Base-by-base conservation (phyloP, 1,284 basidiomycete genomes). In the Boletus sp. region DNA sequence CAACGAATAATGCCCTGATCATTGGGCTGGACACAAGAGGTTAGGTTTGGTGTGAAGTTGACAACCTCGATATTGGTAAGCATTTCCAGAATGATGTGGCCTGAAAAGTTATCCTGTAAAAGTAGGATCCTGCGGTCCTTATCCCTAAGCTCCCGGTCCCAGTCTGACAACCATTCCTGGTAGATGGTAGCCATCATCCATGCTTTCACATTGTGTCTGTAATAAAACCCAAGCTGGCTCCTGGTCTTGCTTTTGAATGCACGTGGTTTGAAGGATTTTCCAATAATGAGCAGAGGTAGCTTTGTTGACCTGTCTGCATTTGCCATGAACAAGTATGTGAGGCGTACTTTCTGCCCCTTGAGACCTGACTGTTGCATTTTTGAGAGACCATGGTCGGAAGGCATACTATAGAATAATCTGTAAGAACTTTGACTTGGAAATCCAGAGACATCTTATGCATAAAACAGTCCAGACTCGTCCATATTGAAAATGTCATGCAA, bases 261-360 rank as follows among this genome's bases (percentile, higher is more conserved):
- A 11, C 55, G 30, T 0, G 65, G 72, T 21, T 65, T 66, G 9
- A 55, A 40, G 23, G 61, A 62, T 48, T 68, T 68, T 8, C 72
- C 68, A 62, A 75, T 73, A 38, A 71, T 61, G 3, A 75, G 55
- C 9, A 56, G 64, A 0, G 56, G 53, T 3, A 64, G 27, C 48
- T 70, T 73, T 35, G 64, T 55, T n/a, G 56, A 67, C 11, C 71
- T 65, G 55, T 65, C 55, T 27, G 73, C 60, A 64, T 74, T 76
- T 9, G n/a, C 23, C 1, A 6, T n/a, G 10, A 50, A 46, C 11
- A 55, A 25, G 19, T 44, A 55, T 0, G 38, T 54, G 0, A 51
- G 11, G 8, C 25, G 9, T 8, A 1, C 1, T 7, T 55, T 59
- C 1, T 51, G 37, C 23, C 40, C 48, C 25, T 55, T 55, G 16